Conservation (phyloP, 768 basidiomycete species). For the Pleurotus platypus region DNA sequence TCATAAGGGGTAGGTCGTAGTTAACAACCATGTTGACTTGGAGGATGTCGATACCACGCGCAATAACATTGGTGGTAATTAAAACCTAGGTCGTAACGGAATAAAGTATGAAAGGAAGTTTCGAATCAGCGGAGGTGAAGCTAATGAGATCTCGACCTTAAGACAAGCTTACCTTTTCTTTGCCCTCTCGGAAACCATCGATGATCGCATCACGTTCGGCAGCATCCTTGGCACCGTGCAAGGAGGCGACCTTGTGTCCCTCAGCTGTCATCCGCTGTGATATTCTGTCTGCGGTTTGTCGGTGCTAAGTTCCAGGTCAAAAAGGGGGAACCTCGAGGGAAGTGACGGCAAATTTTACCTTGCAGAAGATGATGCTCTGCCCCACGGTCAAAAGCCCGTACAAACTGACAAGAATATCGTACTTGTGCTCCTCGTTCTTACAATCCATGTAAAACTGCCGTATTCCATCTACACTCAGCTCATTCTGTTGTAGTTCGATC, state of each 20-base stretch:
- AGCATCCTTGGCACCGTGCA: constrained; percentile 93
- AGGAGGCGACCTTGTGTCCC: constrained; percentile 93
- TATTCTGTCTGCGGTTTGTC: constrained; percentile 90
- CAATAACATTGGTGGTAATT: constrained; percentile 98
- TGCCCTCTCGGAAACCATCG: constrained; percentile 93
- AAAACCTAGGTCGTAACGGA: constrained; percentile 42
- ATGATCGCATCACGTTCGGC: constrained; percentile 88
- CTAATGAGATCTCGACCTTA: not conserved
- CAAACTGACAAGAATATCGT: constrained; percentile 87
- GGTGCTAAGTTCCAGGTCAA: constrained; percentile 47
- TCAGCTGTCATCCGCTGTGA: constrained; percentile 86
- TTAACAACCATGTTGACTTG: constrained; percentile 99
- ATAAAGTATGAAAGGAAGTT: not conserved
- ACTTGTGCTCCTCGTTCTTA: constrained; percentile 87
- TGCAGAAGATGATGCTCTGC: constrained; percentile 98
- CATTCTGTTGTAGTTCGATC: constrained; percentile 92
- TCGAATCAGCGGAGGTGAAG: not conserved
- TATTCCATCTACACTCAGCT: constrained; percentile 91
- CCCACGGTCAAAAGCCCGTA: constrained; percentile 93
- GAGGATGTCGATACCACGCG: constrained; percentile 95
- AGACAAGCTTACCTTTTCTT: constrained; percentile 68
- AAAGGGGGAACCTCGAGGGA: constrained; percentile 3
- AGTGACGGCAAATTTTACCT: constrained; percentile 43
- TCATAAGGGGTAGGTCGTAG: constrained; percentile 90
- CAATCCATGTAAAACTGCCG: constrained; percentile 99